These are phyloP conservation scores for Corymbia calophylla DNA, from an alignment of 441 rosid genomes.

Conservation along the genomic window DNA sequence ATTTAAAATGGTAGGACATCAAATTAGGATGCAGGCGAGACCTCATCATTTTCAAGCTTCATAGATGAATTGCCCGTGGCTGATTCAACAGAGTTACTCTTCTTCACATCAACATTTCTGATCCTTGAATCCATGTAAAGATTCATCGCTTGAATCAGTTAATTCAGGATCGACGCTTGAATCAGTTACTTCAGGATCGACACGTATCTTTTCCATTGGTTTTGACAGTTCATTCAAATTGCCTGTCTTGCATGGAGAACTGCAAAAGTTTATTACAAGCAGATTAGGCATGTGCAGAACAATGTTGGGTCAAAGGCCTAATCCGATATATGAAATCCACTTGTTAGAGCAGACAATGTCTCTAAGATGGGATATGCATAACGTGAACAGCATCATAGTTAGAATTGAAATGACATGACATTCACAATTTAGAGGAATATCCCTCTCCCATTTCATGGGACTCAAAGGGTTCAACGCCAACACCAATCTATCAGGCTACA, in stretches of 20 bases:
- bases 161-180: slow-evolving; percentile 14
- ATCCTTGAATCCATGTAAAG: no score
- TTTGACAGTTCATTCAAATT: slow-evolving; percentile 30
- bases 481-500: neutral
- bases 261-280: neutral
- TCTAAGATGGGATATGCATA: neutral
- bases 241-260: slow-evolving; percentile 23
- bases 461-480: neutral
- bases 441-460: neutral
- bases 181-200: slow-evolving; percentile 16
- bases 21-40: neutral
- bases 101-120: slow-evolving; percentile 25
- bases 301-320: neutral
- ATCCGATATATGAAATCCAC: neutral
- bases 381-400: neutral
- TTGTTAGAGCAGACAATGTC: neutral
- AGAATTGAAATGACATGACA: no score
- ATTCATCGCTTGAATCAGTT: slow-evolving; percentile 20
- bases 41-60: no score
- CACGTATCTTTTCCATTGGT: neutral
- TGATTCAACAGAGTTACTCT: slow-evolving; percentile 14
- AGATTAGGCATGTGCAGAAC: neutral
- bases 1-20: neutral
- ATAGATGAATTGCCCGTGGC: no score
- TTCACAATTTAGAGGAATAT: no score